phyloP scores from a whole-genome alignment of 2,329 filamentous ascomycete species.

The Aspergillus fructus region DNA sequence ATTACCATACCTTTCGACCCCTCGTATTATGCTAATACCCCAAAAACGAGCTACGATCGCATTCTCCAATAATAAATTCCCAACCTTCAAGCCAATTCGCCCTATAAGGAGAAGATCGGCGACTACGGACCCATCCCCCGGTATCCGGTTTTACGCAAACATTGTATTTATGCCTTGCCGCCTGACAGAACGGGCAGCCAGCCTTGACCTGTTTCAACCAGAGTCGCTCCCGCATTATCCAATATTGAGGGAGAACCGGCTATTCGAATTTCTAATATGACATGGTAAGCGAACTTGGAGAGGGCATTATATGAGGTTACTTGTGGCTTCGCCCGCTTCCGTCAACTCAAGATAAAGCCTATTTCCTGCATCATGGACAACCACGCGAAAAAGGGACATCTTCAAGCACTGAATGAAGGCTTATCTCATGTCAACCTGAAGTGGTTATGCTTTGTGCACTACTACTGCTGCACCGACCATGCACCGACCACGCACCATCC shows the following conservation, averaged over 20 bases:
- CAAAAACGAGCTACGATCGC: background rate
- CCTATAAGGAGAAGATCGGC: constrained; percentile 2
- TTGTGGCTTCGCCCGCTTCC: background rate
- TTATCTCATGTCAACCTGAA: background rate
- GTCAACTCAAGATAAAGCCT: background rate
- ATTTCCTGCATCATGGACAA: background rate
- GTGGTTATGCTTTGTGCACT: background rate
- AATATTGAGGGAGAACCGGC: too few species aligned
- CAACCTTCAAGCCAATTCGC: background rate
- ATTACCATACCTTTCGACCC: constrained; percentile 11
- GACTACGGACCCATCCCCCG: constrained; percentile 16
- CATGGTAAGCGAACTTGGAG: too few species aligned
- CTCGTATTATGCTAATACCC: constrained; percentile 10
- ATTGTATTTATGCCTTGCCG: constrained; percentile 17
- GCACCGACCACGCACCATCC: background rate
- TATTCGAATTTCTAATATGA: too few species aligned
- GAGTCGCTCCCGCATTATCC: too few species aligned
- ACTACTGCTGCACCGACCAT: background rate
- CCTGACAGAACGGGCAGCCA: constrained; percentile 12
- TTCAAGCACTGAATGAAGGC: background rate
- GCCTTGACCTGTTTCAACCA: constrained; percentile 3
- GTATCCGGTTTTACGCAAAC: constrained; percentile 14
- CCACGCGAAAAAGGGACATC: background rate
- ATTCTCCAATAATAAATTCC: constrained; percentile 9
- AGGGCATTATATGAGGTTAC: background rate